Evolutionary conservation across 2,329 filamentous ascomycete genomes (phyloP).

Genomic region (Aspergillus latus): DNA sequence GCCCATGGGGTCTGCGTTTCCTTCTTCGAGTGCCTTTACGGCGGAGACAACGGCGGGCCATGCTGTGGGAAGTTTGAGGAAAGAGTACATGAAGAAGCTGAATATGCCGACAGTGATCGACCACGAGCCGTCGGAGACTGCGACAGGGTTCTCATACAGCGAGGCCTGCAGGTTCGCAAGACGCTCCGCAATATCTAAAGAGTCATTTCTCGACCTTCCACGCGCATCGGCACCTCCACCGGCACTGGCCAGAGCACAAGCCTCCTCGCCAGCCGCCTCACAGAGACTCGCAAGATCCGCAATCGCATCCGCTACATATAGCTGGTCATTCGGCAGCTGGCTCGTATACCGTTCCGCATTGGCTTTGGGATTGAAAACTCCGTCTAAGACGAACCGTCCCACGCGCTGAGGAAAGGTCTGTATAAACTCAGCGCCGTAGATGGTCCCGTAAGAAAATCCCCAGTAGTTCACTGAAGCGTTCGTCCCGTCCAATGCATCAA

Average conservation of each 20-base stretch:
- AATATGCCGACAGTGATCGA: not conserved
- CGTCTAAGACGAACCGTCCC: slow-evolving; percentile 4
- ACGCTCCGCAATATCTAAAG: not conserved
- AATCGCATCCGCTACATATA: slow-evolving; percentile 2
- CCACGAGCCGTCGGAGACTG: not conserved
- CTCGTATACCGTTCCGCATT: slow-evolving; percentile 2
- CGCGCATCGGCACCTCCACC: too few relatives aligned
- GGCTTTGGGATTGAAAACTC: slow-evolving; percentile 1
- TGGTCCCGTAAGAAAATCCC: slow-evolving; percentile 13
- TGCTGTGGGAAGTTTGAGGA: not conserved
- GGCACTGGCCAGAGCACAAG: not conserved
- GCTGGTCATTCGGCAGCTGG: slow-evolving; percentile 8
- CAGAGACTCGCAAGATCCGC: not conserved
- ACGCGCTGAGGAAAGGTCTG: slow-evolving; percentile 6
- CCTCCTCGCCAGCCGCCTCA: not conserved
- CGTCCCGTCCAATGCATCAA: slow-evolving; percentile 2
- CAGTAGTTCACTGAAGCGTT: slow-evolving; percentile 9
- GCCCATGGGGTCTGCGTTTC: not conserved
- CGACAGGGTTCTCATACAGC: not conserved
- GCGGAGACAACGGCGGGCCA: not conserved
- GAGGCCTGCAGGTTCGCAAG: not conserved
- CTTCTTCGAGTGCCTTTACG: not conserved
- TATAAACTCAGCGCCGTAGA: slow-evolving; percentile 8
- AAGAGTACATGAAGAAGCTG: slow-evolving; percentile 9
- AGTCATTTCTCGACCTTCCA: too few relatives aligned